Conservation (phyloP, 345 rosid genomes). For the Lepidium sativum region DNA sequence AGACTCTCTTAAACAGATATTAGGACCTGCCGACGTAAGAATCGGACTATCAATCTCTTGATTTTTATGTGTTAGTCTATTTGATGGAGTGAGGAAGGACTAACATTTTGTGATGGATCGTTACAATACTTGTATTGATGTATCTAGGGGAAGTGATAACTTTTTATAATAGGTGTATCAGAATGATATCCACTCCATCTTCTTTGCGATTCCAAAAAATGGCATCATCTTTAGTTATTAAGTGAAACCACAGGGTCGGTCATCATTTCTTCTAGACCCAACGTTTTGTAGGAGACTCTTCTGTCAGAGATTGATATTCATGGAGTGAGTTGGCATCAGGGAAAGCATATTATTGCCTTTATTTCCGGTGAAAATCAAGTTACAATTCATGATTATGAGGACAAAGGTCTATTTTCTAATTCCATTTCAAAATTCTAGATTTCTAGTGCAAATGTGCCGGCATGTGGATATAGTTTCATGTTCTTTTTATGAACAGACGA, state of each 20-base stretch:
- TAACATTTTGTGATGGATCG: not conserved
- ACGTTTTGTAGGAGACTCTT: constrained; percentile 46
- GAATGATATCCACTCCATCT: not conserved
- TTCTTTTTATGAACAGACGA: constrained; percentile 39
- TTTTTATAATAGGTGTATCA: not conserved
- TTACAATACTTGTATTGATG: not conserved
- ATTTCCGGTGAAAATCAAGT: constrained; percentile 70
- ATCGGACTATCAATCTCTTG: not conserved
- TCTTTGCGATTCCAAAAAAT: not conserved
- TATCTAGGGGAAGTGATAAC: not conserved
- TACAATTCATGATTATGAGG: constrained; percentile 78
- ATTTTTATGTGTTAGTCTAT: not conserved
- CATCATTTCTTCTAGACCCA: not conserved
- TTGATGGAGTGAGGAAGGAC: not conserved
- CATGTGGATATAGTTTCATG: not conserved
- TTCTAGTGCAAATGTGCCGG: not conserved
- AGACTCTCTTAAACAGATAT: constrained; percentile 33
- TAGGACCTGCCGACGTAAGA: constrained; percentile 56
- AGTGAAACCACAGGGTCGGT: not conserved
- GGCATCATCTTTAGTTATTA: not conserved
- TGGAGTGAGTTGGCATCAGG: constrained; percentile 81
- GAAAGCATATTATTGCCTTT: constrained; percentile 74
- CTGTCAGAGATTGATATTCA: constrained; percentile 76
- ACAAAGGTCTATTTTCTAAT: constrained; percentile 45
- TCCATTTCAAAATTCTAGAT: not conserved